Evolutionary conservation across 371 early-diverging fungal genomes (phyloP).

Genomic region (Mucor sp.): DNA sequence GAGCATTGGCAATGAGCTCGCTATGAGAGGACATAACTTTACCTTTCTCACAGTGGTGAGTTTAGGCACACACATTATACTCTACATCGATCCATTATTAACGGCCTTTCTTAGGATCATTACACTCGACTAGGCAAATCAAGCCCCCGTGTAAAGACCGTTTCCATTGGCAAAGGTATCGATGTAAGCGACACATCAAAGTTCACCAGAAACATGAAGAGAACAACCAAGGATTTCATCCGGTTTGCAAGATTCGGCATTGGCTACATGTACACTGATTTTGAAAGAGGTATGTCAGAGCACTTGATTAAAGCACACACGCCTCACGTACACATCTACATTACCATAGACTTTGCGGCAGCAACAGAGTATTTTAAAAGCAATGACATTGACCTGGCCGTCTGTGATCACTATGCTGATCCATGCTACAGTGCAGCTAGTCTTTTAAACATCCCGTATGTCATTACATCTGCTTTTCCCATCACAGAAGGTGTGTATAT

Average conservation of each 20-base stretch:
- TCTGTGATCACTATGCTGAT: slow-evolving; percentile 14
- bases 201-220: background rate
- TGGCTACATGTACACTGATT: background rate
- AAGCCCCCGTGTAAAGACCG: slow-evolving; percentile 1
- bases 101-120: background rate
- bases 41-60: slow-evolving; percentile 1
- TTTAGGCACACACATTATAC: too few species aligned
- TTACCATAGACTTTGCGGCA: background rate
- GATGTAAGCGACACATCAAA: background rate
- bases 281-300: slow-evolving; percentile 3
- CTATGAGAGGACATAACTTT: slow-evolving; percentile 9
- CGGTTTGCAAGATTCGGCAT: background rate
- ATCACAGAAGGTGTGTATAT: background rate
- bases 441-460: background rate
- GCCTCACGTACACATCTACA: too few species aligned
- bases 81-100: too few species aligned
- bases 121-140: background rate
- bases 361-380: background rate
- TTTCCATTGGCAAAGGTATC: background rate
- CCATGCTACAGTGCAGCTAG: slow-evolving; percentile 11
- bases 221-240: background rate
- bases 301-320: too few species aligned
- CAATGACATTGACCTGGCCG: background rate
- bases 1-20: slow-evolving; percentile 2
- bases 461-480: background rate